Evolutionary conservation across 2,329 filamentous ascomycete genomes (phyloP).

Genomic region (Neofusicoccum laricinum): DNA sequence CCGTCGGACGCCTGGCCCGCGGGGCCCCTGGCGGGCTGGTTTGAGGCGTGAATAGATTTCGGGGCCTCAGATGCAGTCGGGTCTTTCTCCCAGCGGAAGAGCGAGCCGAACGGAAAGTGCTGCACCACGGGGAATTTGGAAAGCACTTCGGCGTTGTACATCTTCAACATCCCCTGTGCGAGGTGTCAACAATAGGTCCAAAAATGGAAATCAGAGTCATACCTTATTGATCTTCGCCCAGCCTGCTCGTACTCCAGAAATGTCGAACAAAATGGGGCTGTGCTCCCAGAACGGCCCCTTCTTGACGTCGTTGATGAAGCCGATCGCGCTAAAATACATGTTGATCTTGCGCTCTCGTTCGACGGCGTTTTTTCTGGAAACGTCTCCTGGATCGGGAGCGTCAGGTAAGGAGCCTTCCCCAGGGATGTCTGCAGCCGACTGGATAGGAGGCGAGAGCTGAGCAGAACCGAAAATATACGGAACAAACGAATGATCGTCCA

Average conservation of each 20-base stretch:
- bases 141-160: conserved; percentile 96
- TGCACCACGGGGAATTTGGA: conserved; percentile 98
- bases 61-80: conserved; percentile 34
- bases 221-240: conserved; percentile 93
- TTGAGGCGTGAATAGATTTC: conserved; percentile 34
- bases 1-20: conserved; percentile 24
- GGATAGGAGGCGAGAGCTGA: conserved; percentile 76
- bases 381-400: conserved; percentile 67
- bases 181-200: not conserved
- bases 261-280: conserved; percentile 89
- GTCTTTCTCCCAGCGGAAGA: conserved; percentile 49
- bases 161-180: conserved; percentile 88
- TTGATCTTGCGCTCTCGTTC: conserved; percentile 42
- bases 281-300: conserved; percentile 93
- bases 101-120: conserved; percentile 64
- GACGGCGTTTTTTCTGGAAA: conserved; percentile 48
- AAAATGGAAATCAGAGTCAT: conserved; percentile 13
- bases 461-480: conserved; percentile 95
- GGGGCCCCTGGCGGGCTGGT: conserved; percentile 30
- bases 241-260: conserved; percentile 81
- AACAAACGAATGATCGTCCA: conserved; percentile 95
- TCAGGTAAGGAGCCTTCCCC: conserved; percentile 70
- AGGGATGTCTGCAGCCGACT: conserved; percentile 56
- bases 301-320: conserved; percentile 97
- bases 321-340: conserved; percentile 92